Conservation (phyloP, 805 yeast genomes). For the Dipodascus geniculatus region DNA sequence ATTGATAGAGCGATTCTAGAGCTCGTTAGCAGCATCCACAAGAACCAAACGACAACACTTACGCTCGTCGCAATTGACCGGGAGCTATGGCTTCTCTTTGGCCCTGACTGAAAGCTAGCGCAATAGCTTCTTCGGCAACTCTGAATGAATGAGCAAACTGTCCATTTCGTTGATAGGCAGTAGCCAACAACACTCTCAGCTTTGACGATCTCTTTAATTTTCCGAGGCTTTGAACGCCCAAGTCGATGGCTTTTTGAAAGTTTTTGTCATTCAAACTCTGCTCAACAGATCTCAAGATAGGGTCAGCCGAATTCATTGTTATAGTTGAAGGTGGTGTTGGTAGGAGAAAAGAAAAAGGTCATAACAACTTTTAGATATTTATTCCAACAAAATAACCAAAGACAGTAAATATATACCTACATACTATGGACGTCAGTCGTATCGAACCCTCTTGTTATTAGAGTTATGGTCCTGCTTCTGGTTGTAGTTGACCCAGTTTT, state of each 20-base stretch:
- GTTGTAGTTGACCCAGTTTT: neutral
- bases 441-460: neutral
- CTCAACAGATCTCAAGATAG: neutral
- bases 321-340: no score
- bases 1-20: slow-evolving; percentile 16
- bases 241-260: neutral
- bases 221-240: neutral
- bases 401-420: no score
- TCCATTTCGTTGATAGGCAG: slow-evolving; percentile 14
- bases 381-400: no score
- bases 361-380: neutral
- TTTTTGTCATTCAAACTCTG: neutral
- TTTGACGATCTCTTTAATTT: neutral
- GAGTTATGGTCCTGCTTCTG: neutral
- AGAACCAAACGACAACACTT: slow-evolving; percentile 1
- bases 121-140: slow-evolving; percentile 13
- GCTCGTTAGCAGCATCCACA: neutral
- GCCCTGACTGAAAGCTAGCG: slow-evolving; percentile 11
- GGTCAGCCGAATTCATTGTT: neutral
- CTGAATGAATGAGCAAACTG: slow-evolving; percentile 12
- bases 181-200: slow-evolving; percentile 8
- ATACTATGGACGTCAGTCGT: no score
- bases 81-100: slow-evolving; percentile 13
- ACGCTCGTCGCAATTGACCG: slow-evolving; percentile 26
- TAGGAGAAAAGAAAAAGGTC: neutral